Base-by-base conservation (phyloP, 306 rosid genomes). In the Medicago lupulina region DNA sequence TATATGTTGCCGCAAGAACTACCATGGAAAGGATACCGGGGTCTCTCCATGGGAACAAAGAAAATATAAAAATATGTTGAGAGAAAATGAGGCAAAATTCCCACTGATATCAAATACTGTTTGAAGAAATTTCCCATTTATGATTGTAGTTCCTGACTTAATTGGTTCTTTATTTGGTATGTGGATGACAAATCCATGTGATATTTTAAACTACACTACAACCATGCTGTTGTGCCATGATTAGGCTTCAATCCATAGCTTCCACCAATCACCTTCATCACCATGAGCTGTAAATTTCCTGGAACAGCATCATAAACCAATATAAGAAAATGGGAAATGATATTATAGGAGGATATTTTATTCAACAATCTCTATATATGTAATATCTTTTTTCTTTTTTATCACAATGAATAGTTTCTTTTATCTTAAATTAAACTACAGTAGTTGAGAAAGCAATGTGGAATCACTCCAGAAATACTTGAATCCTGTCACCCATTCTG, bases 401-500 rank as follows among this genome's bases (percentile, higher is more conserved):
- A 50, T 64, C 65, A 14, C 9, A 25, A 63, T 49, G 28, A 31
- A 50, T 75, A 49, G 38, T 16, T 63, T 63, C 39, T 49, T 19
- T 36, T 65, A 53, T 65, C 55, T 39, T 55, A 72, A 43, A 64
- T 41, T 25, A 54, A 54, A 65, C 12, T 39, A 28, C 41, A 75
- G 46, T 47, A 49, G 25, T 59, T 31, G 58, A 67, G 74, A 65
- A 74, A 47, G 58, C 67, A 44, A 19, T 55, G 74, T 43, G 43
- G 71, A 75, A 83, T 87, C 81, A 94, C 85, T 88, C 98, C 69
- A 91, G 75, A 84, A 91, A 90, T 53, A 90, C 95, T 90, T 92
- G 97, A 70, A 90, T 91, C 76, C 96, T 88, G 84, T 94, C 98
- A 53, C 96, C 98, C 76, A 82, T 65, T 19, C 87, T 87, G 83